Evolutionary conservation across 306 rosid species (phyloP).

Genomic region (Macrotyloma uniflorum): DNA sequence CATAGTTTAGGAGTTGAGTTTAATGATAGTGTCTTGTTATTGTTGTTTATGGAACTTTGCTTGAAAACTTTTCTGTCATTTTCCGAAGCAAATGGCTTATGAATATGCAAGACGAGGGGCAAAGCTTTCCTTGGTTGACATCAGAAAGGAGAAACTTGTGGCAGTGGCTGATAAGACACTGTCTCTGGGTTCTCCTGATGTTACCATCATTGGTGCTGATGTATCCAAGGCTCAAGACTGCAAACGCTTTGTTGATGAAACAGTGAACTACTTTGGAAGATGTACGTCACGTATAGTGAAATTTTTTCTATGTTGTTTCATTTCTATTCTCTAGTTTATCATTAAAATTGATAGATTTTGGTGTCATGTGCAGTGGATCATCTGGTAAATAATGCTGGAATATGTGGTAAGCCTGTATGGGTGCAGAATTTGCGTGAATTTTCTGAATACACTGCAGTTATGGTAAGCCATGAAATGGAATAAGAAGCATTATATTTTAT

Average conservation of each 20-base stretch:
- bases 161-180: conserved; percentile 56
- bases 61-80: background rate
- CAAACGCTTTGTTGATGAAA: conserved; percentile 57
- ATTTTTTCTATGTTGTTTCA: background rate
- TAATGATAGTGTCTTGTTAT: too few species aligned
- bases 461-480: conserved; percentile 28
- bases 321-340: background rate
- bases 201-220: conserved; percentile 55
- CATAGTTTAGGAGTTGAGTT: too few species aligned
- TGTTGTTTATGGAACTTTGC: background rate
- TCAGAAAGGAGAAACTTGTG: conserved; percentile 47
- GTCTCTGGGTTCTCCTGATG: conserved; percentile 62
- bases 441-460: conserved; percentile 11
- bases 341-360: background rate
- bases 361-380: conserved; percentile 66
- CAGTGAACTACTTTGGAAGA: conserved; percentile 55
- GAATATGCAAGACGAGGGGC: conserved; percentile 79
- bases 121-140: conserved; percentile 55
- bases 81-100: conserved; percentile 59
- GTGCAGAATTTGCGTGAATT: conserved; percentile 46
- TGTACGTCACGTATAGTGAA: conserved; percentile 26
- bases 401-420: background rate
- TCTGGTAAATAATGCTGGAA: conserved; percentile 78
- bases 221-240: conserved; percentile 62
- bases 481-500: background rate